Evolutionary conservation across 2,329 filamentous ascomycete genomes (phyloP), one percentile per base, ranked within the genome.

Genomic region (Bipolaris oryzae): DNA sequence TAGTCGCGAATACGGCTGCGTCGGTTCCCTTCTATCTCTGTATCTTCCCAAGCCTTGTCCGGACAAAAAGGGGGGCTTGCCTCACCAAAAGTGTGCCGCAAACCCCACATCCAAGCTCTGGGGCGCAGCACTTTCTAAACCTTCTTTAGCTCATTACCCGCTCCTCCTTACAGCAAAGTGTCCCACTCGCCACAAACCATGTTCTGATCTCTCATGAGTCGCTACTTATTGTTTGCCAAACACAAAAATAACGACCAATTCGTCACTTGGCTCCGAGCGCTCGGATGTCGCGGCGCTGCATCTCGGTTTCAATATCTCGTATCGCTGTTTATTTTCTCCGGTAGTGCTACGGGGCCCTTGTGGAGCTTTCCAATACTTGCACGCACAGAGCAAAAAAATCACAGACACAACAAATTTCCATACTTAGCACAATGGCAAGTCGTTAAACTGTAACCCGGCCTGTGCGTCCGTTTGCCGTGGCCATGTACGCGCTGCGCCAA

Each of bases 41-140:
- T 23, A 42, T 45, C 35, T 39, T 41, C 38, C 39, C 47, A 45
- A 45, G 49, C 49, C 33, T 37, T n/a, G 28, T 23, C 13, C 18
- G 28, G 39, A 20, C 39, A 16, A 23, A 53, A 56, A 53, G 49
- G 53, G 53, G 53, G 28, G 15, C 20, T 7, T 35, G 7, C 49
- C 38, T 18, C 33, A 48, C 45, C 48, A 34, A 52, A 52, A 47
- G 42, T 47, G 28, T 39, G 21, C 49, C 37, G 43, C 38, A 50
- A 56, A 52, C 53, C 53, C 53, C 53, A 56, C 53, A 56, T 56
- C 53, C 53, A 43, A 56, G 53, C 53, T 56, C 53, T 53, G 53
- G 53, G 53, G 53, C 53, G 53, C 53, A 56, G 53, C 50, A 39
- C 15, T 42, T 11, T 44, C 53, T 46, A 56, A 43, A 21, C 50